A percentile compares a stretch with the other conserved stretches of the same genome.
These are phyloP conservation scores for Podospora bellae-mahoneyi DNA, from an alignment of 495 filamentous ascomycete species.

Conservation along the genomic window DNA sequence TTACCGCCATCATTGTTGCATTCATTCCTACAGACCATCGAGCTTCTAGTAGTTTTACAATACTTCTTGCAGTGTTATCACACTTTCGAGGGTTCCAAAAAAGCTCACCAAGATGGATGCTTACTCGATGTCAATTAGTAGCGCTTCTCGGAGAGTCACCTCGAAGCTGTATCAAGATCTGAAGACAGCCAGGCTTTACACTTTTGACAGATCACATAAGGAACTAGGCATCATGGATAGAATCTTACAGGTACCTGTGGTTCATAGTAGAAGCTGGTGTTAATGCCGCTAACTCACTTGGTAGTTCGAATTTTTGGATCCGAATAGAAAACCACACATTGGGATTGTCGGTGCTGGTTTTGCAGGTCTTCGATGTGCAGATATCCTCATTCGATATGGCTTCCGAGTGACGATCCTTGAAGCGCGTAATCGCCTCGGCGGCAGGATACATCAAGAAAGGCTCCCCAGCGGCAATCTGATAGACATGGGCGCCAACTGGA, in stretches of 20 bases:
- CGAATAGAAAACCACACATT: slow-evolving; percentile 45
- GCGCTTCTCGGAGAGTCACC: slow-evolving; percentile 36
- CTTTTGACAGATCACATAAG: slow-evolving; percentile 6
- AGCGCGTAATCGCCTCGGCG: slow-evolving; percentile 77
- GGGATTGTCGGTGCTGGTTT: slow-evolving; percentile 84
- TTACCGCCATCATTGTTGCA: background rate
- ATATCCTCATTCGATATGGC: slow-evolving; percentile 73
- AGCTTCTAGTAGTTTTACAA: background rate
- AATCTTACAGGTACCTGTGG: slow-evolving; percentile 22
- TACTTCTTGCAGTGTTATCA: background rate
- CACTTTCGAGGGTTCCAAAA: background rate
- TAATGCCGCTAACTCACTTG: background rate
- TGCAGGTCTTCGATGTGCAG: slow-evolving; percentile 82
- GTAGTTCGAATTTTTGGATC: slow-evolving; percentile 36
- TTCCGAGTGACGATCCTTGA: slow-evolving; percentile 83
- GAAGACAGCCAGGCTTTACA: slow-evolving; percentile 27
- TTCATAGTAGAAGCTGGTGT: background rate
- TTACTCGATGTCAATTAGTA: slow-evolving; percentile 47
- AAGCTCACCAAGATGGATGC: slow-evolving; percentile 45
- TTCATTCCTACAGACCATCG: background rate
- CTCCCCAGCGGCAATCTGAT: slow-evolving; percentile 49
- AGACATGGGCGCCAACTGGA: slow-evolving; percentile 88
- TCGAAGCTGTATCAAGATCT: slow-evolving; percentile 51
- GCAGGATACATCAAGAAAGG: slow-evolving; percentile 61
- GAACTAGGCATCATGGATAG: slow-evolving; percentile 34